phyloP scores from a whole-genome alignment of 176 grass and related monocot species.

The Phyllostachys edulis region DNA sequence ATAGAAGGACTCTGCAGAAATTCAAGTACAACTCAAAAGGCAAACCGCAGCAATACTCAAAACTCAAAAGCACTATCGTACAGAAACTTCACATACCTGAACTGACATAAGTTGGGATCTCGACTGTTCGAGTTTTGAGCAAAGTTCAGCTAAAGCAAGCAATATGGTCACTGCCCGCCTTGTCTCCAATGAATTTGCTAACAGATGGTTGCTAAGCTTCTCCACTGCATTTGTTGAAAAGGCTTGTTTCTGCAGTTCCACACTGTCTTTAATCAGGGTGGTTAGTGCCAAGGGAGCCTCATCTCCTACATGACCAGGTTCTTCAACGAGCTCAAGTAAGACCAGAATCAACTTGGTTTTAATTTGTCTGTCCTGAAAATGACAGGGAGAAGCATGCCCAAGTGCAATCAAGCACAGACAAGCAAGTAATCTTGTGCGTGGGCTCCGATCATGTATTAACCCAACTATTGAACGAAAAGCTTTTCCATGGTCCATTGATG shows the following conservation, averaged over 20 bases:
- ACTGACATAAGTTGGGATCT: constrained; percentile 75
- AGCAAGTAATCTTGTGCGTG: constrained; percentile 86
- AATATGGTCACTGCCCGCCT: constrained; percentile 80
- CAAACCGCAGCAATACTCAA: constrained; percentile 1
- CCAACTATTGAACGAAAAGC: constrained; percentile 58
- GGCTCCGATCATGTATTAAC: constrained; percentile 77
- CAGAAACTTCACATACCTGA: constrained; percentile 41
- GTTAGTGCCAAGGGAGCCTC: constrained; percentile 92
- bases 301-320: constrained; percentile 74
- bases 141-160: constrained; percentile 86
- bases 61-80: not conserved
- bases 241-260: constrained; percentile 87
- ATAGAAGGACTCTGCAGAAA: constrained; percentile 20
- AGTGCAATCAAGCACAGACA: constrained; percentile 86
- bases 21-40: constrained; percentile 10
- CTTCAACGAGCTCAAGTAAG: constrained; percentile 89
- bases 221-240: constrained; percentile 65
- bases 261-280: constrained; percentile 69
- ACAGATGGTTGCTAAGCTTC: constrained; percentile 73
- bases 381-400: constrained; percentile 59
- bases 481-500: constrained; percentile 79
- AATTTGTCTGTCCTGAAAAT: constrained; percentile 77
- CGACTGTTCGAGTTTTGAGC: constrained; percentile 79
- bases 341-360: constrained; percentile 87
- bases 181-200: constrained; percentile 55